These are phyloP conservation scores for Eucalyptus tenuipes DNA, from an alignment of 345 rosid genomes.

Conservation along the genomic window DNA sequence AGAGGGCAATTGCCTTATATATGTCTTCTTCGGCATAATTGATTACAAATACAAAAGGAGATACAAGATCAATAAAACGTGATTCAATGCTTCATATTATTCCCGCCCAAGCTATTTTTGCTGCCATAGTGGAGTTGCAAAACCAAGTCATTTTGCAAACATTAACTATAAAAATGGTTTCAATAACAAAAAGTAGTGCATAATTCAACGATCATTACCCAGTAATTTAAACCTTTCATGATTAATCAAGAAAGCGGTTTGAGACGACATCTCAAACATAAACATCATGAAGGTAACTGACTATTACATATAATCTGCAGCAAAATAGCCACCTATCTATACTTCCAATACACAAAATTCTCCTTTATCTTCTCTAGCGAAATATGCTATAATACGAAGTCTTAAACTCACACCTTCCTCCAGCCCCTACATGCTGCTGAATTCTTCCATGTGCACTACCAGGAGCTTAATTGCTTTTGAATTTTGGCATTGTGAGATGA, in stretches of 20 bases:
- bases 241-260: background rate
- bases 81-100: background rate
- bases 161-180: background rate
- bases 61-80: background rate
- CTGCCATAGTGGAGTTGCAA: no score
- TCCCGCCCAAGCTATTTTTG: background rate
- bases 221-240: background rate
- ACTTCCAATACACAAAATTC: background rate
- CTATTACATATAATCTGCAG: background rate
- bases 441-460: slow-evolving; percentile 19
- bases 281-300: background rate
- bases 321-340: background rate
- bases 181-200: background rate
- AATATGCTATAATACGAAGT: background rate
- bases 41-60: background rate
- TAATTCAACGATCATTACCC: background rate
- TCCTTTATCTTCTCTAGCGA: background rate
- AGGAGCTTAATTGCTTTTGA: slow-evolving; percentile 27
- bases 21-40: background rate
- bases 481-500: slow-evolving; percentile 55
- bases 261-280: background rate
- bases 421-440: background rate
- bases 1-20: background rate
- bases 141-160: background rate
- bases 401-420: background rate